A percentile compares a stretch with the other conserved stretches of the same genome.
phyloP scores from a whole-genome alignment of 495 filamentous ascomycete genomes.

The Penicillium subrubescens region DNA sequence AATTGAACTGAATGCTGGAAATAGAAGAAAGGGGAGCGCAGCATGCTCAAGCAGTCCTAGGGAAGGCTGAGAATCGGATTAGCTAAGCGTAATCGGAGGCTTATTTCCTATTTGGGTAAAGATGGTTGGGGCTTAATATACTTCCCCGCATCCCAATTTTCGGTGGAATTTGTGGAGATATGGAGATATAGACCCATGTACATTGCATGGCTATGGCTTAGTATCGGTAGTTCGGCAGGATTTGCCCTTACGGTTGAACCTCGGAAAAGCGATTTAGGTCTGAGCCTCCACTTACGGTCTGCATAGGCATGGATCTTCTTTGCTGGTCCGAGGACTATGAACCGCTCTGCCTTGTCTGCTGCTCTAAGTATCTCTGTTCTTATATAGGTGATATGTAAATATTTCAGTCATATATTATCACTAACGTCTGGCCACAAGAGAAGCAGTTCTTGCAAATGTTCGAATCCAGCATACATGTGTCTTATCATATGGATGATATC shows the following conservation, averaged over 20 bases:
- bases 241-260: not conserved
- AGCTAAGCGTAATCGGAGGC: not conserved
- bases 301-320: not conserved
- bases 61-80: not conserved
- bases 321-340: not conserved
- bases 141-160: not conserved
- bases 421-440: not conserved
- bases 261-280: not conserved
- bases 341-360: not conserved
- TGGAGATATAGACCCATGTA: not conserved
- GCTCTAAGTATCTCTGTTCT: not conserved
- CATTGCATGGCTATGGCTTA: too few relatives aligned
- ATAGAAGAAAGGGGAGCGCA: not conserved
- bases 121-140: not conserved
- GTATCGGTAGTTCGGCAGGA: not conserved
- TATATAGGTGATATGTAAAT: not conserved
- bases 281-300: not conserved
- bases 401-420: not conserved
- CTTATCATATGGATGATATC: not conserved
- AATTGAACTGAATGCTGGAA: too few relatives aligned
- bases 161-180: not conserved
- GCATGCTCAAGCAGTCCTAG: not conserved
- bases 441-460: not conserved
- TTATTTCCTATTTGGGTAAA: constrained; percentile 5
- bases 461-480: not conserved